These are phyloP conservation scores for Termitomyces sp. DNA, from an alignment of 768 basidiomycete species.

Conservation along the genomic window DNA sequence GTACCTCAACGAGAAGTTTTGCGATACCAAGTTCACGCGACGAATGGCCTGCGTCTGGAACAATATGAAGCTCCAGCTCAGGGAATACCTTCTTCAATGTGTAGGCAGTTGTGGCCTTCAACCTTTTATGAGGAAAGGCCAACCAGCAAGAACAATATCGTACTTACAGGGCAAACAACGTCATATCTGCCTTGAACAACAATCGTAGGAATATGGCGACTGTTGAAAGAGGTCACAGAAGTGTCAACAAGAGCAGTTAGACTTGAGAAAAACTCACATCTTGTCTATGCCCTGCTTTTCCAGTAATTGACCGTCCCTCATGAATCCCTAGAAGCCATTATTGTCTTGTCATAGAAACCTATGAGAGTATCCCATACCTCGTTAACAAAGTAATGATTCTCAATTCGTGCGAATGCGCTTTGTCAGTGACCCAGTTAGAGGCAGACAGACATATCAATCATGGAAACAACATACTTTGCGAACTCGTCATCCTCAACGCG, in stretches of 20 bases:
- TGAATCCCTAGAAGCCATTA: conserved; percentile 55
- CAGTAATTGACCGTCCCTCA: conserved; percentile 84
- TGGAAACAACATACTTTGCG: conserved; percentile 50
- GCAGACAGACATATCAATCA: not conserved
- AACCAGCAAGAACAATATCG: not conserved
- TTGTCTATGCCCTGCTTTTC: conserved; percentile 82
- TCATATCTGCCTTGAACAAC: conserved; percentile 88
- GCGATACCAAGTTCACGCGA: conserved; percentile 68
- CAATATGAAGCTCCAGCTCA: conserved; percentile 67
- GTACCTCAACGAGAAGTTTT: conserved; percentile 65
- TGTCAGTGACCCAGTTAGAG: not conserved
- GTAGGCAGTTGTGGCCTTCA: conserved; percentile 72
- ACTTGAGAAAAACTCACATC: conserved; percentile 46
- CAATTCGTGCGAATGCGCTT: conserved; percentile 83
- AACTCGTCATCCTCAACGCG: conserved; percentile 69
- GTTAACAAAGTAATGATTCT: conserved; percentile 90
- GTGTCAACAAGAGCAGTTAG: not conserved
- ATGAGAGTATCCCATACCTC: conserved; percentile 36
- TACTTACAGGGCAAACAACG: conserved; percentile 74
- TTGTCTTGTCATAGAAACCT: not conserved
- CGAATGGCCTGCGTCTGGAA: conserved; percentile 86
- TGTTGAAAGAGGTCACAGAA: conserved; percentile 18
- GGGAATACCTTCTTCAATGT: conserved; percentile 82
- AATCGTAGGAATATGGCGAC: conserved; percentile 81
- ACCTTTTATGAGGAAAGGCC: not conserved